Conservation (phyloP, 176 grass and related monocot genomes). For the Bromus sterilis region DNA sequence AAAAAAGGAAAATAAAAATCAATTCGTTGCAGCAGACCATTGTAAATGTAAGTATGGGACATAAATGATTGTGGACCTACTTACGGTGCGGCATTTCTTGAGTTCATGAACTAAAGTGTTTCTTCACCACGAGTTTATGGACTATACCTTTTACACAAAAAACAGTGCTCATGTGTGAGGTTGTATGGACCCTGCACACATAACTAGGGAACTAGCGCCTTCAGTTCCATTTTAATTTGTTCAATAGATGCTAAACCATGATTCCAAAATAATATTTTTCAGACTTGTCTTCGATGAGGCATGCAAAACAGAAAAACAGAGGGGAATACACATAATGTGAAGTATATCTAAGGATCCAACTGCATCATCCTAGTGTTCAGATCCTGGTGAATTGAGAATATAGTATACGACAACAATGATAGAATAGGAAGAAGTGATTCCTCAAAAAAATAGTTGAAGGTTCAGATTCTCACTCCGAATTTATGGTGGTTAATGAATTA, state of each 20-base stretch:
- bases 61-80: too few relatives aligned
- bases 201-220: neutral
- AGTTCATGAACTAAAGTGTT: too few relatives aligned
- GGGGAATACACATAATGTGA: neutral
- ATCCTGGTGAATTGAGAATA: conserved; percentile 4
- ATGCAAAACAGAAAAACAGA: conserved; percentile 1
- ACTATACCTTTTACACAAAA: too few relatives aligned
- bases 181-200: neutral
- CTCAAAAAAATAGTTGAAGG: neutral
- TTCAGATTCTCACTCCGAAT: conserved; percentile 72
- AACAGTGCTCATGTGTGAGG: neutral
- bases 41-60: neutral
- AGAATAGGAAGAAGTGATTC: neutral
- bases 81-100: too few relatives aligned
- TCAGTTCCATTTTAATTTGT: neutral
- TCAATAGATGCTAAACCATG: neutral
- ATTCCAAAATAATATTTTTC: neutral
- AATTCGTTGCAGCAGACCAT: neutral
- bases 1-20: neutral
- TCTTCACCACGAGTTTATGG: too few relatives aligned
- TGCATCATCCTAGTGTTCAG: conserved; percentile 7
- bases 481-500: conserved; percentile 72
- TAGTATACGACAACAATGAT: neutral
- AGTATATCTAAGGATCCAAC: neutral
- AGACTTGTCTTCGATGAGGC: neutral